These are phyloP conservation scores for Ailanthus altissimus DNA, from an alignment of 345 rosid genomes.

Conservation along the genomic window DNA sequence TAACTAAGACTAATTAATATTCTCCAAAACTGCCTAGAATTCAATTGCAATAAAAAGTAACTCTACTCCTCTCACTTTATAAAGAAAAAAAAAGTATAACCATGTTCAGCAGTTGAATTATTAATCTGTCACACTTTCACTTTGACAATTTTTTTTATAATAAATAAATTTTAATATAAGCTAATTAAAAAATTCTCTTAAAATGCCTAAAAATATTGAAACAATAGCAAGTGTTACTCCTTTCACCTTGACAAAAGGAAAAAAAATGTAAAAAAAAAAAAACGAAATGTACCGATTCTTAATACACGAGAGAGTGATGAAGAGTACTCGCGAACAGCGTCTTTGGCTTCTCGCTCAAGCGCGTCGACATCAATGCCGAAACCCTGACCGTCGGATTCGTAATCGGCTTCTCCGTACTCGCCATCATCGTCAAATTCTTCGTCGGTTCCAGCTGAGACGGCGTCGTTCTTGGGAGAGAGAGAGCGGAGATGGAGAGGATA, in stretches of 20 bases:
- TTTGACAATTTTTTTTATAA: too few species aligned
- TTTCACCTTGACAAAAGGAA: too few species aligned
- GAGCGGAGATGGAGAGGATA: constrained; percentile 22
- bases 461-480: constrained; percentile 21
- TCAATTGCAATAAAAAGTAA: neutral
- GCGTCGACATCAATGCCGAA: constrained; percentile 48
- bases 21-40: neutral
- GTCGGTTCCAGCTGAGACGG: constrained; percentile 1
- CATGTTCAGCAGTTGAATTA: too few species aligned
- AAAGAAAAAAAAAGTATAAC: too few species aligned
- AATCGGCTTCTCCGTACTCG: constrained; percentile 24
- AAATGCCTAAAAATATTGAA: too few species aligned
- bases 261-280: neutral
- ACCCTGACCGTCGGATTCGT: constrained; percentile 28
- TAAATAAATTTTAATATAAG: too few species aligned
- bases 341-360: constrained; percentile 72
- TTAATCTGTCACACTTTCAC: too few species aligned
- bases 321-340: constrained; percentile 60
- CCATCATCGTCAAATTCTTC: constrained; percentile 29
- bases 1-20: neutral
- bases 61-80: too few species aligned
- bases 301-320: constrained; percentile 61
- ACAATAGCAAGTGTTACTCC: neutral
- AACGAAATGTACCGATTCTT: constrained; percentile 44
- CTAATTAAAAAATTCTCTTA: too few species aligned